Evolutionary conservation across 148 eudicot genomes (phyloP), one percentile per base, ranked within the genome.

Genomic region (Vaccinium myrtillus): DNA sequence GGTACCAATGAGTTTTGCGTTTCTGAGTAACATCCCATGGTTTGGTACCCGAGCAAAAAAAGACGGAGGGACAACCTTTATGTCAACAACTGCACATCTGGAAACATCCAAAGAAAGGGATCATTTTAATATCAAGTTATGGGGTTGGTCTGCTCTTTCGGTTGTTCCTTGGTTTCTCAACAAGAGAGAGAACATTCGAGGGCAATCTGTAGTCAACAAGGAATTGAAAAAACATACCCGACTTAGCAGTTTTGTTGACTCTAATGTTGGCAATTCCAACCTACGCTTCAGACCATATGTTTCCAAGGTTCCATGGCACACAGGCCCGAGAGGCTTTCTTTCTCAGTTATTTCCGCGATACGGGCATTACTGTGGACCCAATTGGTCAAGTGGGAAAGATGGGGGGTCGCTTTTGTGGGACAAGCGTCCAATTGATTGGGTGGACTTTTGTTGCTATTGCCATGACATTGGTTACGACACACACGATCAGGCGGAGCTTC

Each of bases 381-480:
- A 97, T 89, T 97, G 99, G 99, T 97, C 99, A 0, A 97, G 99
- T 86, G 99, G 99, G 58, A 97, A 91, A 86, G 95, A 94, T 78
- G 88, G 90, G 27, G 99, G 99, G 77, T 93, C 99, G 21, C 93
- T 83, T 46, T 85, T 97, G 4, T 97, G 99, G 99, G 99, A 97
- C 91, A 92, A 89, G 85, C 91, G 99, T 4, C 98, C 99, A 5
- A 95, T 95, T 78, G 99, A 97, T 91, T 95, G 98, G 98, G 87
- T 97, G 92, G 99, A 97, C 82, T 97, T 88, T 83, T 97, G 98
- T 85, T 97, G 99, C 88, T 97, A 97, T 79, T 97, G 99, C 81
- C 99, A 97, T 85, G 99, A 97, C 80, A 97, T 97, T 53, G 99
- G 99, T 21, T 97, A 97, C 78, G 99, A 95, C 82, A 81, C 93